These are phyloP conservation scores for Cryptomeria japonica DNA, from an alignment of 75 land plant species.

Conservation along the genomic window DNA sequence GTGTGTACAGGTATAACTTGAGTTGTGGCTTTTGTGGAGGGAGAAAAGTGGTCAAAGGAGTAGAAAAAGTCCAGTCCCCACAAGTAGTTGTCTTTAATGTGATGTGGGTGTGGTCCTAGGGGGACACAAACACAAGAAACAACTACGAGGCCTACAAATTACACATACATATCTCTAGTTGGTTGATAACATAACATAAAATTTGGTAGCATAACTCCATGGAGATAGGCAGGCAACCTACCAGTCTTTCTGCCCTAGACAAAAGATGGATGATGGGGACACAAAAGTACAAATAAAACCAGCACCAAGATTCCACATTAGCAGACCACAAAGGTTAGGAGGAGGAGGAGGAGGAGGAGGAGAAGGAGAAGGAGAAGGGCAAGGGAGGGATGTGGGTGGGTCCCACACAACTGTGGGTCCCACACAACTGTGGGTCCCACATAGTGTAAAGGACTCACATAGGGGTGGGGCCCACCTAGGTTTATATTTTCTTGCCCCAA, in stretches of 20 bases:
- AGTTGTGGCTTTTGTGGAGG: no score
- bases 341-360: not conserved
- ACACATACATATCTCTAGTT: no score
- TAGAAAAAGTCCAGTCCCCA: not conserved
- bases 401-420: not conserved
- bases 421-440: no score
- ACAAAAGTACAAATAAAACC: not conserved
- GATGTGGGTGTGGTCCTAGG: not conserved
- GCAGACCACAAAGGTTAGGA: not conserved
- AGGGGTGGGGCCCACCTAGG: no score
- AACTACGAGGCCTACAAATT: not conserved
- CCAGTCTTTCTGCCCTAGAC: not conserved
- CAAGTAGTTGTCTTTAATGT: not conserved
- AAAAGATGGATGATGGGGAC: not conserved
- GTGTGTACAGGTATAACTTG: no score
- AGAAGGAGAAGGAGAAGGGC: not conserved
- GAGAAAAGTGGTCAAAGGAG: not conserved
- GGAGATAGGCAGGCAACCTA: no score
- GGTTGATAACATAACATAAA: not conserved
- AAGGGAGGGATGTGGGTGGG: not conserved
- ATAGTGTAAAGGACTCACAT: not conserved
- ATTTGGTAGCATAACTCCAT: no score
- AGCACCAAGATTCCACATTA: constrained; percentile 1
- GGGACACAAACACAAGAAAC: no score
- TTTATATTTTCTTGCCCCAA: not conserved